Conservation (phyloP, 768 basidiomycete species). For the Boletus speciosus region DNA sequence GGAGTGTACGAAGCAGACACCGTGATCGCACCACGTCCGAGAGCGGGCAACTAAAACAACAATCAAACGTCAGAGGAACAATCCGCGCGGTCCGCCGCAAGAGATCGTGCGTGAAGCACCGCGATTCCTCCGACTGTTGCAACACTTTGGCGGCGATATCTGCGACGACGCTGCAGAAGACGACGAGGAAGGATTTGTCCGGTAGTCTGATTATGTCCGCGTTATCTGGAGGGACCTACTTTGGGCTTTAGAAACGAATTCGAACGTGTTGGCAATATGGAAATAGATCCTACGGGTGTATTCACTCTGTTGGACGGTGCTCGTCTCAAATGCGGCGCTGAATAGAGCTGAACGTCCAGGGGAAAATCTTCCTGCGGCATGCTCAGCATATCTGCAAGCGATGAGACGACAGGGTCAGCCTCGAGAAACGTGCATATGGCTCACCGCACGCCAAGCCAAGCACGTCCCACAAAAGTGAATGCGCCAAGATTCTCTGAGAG, state of each 20-base stretch:
- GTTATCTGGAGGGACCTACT: slow-evolving; percentile 34
- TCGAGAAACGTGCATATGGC: background rate
- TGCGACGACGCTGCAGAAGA: slow-evolving; percentile 46
- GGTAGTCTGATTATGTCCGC: slow-evolving; percentile 38
- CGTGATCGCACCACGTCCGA: slow-evolving; percentile 34
- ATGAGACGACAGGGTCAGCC: slow-evolving; percentile 1
- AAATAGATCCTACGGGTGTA: slow-evolving; percentile 30
- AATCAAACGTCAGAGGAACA: slow-evolving; percentile 40
- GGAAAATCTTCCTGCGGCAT: slow-evolving; percentile 36
- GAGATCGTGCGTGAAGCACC: slow-evolving; percentile 51
- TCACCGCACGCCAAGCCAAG: slow-evolving; percentile 13
- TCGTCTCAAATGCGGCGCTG: slow-evolving; percentile 34
- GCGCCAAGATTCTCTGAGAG: slow-evolving; percentile 17
- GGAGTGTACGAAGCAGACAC: slow-evolving; percentile 40
- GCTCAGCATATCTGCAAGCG: slow-evolving; percentile 34
- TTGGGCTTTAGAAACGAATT: slow-evolving; percentile 12
- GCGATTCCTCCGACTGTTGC: slow-evolving; percentile 40
- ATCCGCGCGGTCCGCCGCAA: slow-evolving; percentile 40
- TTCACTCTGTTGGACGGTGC: slow-evolving; percentile 30
- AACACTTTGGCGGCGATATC: slow-evolving; percentile 43
- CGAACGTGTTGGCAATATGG: background rate
- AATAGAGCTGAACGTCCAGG: slow-evolving; percentile 39
- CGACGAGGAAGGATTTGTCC: slow-evolving; percentile 39
- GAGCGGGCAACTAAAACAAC: slow-evolving; percentile 37
- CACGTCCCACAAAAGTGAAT: slow-evolving; percentile 20